Evolutionary conservation across 257 asterid species (phyloP), one percentile per base, ranked within the genome.

Genomic region (Penstemon barbatus): DNA sequence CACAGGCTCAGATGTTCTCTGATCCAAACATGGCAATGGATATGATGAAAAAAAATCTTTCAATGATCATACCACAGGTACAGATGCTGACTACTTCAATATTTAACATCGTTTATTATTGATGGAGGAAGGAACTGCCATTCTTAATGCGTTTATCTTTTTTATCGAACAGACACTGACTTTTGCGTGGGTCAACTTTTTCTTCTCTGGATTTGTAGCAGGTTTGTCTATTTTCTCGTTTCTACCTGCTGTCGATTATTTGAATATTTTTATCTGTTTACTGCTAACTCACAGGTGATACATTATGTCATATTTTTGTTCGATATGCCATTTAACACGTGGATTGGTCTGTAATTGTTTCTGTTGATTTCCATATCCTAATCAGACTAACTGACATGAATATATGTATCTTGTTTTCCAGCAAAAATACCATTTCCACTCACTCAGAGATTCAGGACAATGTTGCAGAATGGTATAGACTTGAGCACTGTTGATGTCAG

Each of bases 11-110:
- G 85, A 91, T 91, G 96, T 91, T 91, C 73, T 91, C 98, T 57
- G 98, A 91, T 78, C 98, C 98, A 39, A 91, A 91, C 80, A 91
- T 91, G 98, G 98, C 98, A 46, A 91, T 91, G 96, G 98, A 89
- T 79, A 89, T 91, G 96, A 91, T 91, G 96, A 91, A 91, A 82
- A 91, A 25, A 63, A 91, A 91, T 79, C 93, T 91, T 61, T 87
- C 98, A 3, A 91, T 91, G 98, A 87, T 91, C 83, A 91, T 91
- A 73, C 98, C 98, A 46, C 98, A 91, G 94, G 98, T 88, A 6
- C 68, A 49, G 46, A 71, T 70, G 33, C 33, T 25, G 74, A 53
- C 4, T 71, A 5, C 62, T 59, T 53, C 65, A 54, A 50, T 38
- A 48, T 33, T 60, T 41, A 70, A 64, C 50, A 4, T 19, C 12